These are phyloP conservation scores for Sergeia podlipaevii DNA, from an alignment of 208 protist genomes.

Conservation along the genomic window DNA sequence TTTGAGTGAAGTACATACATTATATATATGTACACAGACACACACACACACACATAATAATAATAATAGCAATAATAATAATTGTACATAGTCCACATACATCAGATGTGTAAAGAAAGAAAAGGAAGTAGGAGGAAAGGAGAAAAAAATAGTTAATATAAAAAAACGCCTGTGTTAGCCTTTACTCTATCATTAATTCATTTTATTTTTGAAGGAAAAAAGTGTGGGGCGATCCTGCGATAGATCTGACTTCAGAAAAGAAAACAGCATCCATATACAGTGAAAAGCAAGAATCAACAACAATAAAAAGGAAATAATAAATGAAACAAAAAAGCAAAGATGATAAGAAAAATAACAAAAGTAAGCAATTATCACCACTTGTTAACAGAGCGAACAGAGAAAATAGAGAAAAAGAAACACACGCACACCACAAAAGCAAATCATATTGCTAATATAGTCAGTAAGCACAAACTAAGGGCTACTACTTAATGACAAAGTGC, in stretches of 20 bases:
- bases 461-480: no score
- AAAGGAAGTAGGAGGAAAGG: slow-evolving; percentile 5
- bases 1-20: no score
- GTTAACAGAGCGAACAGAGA: neutral
- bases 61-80: neutral
- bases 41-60: slow-evolving; percentile 1
- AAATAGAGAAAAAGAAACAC: slow-evolving; percentile 1
- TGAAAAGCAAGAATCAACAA: slow-evolving; percentile 6
- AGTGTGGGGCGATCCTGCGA: no score
- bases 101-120: slow-evolving; percentile 12
- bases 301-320: neutral
- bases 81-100: no score
- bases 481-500: no score
- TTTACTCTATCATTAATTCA: no score
- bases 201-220: neutral
- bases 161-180: no score
- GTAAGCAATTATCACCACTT: neutral
- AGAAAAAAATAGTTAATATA: slow-evolving; percentile 4
- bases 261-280: neutral
- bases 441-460: neutral
- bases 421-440: slow-evolving; percentile 6
- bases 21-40: no score
- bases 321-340: slow-evolving; percentile 2
- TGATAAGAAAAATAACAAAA: slow-evolving; percentile 10
- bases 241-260: no score